Conservation (phyloP, 2,329 filamentous ascomycete species). For the Elsinoe australis region DNA sequence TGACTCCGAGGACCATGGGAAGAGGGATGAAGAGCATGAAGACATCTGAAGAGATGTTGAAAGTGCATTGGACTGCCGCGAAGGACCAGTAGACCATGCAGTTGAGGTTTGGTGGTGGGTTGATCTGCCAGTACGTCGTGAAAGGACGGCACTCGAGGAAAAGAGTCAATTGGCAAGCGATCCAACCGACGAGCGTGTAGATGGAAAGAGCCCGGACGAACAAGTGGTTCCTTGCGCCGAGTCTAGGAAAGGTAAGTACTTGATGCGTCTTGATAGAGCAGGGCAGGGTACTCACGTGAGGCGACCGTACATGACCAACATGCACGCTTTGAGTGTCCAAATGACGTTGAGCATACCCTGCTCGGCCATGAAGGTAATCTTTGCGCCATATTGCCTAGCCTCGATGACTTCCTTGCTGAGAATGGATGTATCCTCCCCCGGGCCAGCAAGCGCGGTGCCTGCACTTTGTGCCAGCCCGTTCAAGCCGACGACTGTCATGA, state of each 20-base stretch:
- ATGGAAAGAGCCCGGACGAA: slow-evolving; percentile 43
- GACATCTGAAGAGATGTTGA: slow-evolving; percentile 55
- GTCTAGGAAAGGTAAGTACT: slow-evolving; percentile 1
- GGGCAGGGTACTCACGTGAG: slow-evolving; percentile 11
- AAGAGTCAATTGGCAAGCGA: slow-evolving; percentile 50
- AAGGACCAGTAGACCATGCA: slow-evolving; percentile 38
- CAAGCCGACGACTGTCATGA: slow-evolving; percentile 35
- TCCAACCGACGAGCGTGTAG: slow-evolving; percentile 43
- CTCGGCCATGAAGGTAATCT: slow-evolving; percentile 40
- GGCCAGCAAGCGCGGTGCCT: slow-evolving; percentile 37
- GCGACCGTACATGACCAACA: slow-evolving; percentile 52
- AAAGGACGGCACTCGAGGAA: slow-evolving; percentile 49
- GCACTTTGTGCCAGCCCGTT: slow-evolving; percentile 37
- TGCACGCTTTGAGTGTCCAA: slow-evolving; percentile 50
- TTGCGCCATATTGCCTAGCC: slow-evolving; percentile 36
- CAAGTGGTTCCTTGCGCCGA: slow-evolving; percentile 31
- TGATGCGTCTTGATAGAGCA: neutral
- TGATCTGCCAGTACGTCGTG: slow-evolving; percentile 44
- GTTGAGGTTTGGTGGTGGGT: slow-evolving; percentile 21
- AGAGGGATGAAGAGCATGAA: slow-evolving; percentile 53
- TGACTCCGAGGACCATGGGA: slow-evolving; percentile 45
- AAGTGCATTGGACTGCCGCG: slow-evolving; percentile 51
- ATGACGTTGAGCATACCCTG: slow-evolving; percentile 51
- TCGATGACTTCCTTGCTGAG: slow-evolving; percentile 33
- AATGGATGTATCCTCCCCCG: slow-evolving; percentile 23